phyloP scores from a whole-genome alignment of 805 yeast species.

The Yamadazyma laniorum region DNA sequence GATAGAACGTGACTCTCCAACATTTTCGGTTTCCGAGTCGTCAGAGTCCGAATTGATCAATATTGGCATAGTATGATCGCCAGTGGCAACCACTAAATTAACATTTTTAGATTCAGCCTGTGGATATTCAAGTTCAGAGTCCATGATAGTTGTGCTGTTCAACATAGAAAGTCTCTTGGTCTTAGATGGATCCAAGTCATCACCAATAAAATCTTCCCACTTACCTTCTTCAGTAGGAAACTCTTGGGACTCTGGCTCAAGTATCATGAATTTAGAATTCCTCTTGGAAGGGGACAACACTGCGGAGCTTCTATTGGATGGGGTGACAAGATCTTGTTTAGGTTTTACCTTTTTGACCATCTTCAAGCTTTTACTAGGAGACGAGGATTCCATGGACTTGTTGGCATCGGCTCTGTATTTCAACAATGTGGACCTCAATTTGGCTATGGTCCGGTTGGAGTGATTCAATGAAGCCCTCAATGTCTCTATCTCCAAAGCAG shows the following conservation, averaged over 20 bases:
- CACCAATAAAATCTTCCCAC: constrained; percentile 43
- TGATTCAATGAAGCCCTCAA: constrained; percentile 60
- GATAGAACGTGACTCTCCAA: constrained; percentile 10
- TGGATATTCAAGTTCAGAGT: constrained; percentile 13
- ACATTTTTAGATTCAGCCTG: constrained; percentile 11
- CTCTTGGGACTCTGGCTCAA: constrained; percentile 16
- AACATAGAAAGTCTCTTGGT: constrained; percentile 18
- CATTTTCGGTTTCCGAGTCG: constrained; percentile 15
- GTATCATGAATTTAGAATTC: constrained; percentile 30
- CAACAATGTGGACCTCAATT: constrained; percentile 50
- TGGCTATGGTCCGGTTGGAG: constrained; percentile 63
- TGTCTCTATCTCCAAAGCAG: constrained; percentile 62
- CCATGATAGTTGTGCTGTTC: constrained; percentile 14
- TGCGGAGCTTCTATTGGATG: constrained; percentile 23
- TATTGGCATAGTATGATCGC: constrained; percentile 22
- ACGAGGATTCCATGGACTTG: constrained; percentile 25
- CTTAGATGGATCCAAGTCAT: constrained; percentile 24
- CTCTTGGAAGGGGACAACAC: constrained; percentile 36
- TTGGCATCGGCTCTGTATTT: constrained; percentile 32
- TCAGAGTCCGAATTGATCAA: constrained; percentile 28
- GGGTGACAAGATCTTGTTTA: constrained; percentile 10
- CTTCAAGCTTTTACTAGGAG: constrained; percentile 8
- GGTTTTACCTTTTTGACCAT: constrained; percentile 14
- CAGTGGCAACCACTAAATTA: constrained; percentile 16
- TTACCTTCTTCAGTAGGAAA: constrained; percentile 21